phyloP scores from a whole-genome alignment of 352 stramenopile genomes.

The Phytopythium helicoides region DNA sequence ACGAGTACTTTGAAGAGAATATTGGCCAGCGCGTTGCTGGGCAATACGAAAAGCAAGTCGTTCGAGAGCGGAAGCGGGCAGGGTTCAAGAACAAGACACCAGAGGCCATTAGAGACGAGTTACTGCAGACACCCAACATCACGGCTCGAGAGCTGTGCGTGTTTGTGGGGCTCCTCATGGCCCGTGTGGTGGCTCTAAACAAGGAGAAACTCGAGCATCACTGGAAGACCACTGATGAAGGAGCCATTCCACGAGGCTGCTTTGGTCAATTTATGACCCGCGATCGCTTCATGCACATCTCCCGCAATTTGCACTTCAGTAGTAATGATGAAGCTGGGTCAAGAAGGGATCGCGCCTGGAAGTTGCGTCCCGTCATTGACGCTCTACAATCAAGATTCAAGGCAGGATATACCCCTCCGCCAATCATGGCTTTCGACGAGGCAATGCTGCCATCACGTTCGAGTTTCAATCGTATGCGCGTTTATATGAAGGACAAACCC shows the following conservation, averaged over 20 bases:
- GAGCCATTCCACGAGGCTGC: conserved; percentile 5
- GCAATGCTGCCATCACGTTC: conserved; percentile 9
- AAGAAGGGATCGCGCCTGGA: conserved; percentile 9
- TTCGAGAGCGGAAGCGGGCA: no score
- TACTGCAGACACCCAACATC: no score
- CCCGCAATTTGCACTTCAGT: conserved; percentile 16
- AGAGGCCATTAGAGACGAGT: no score
- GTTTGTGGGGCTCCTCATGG: conserved; percentile 4
- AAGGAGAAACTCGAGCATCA: conserved; percentile 12
- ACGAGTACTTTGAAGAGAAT: no score
- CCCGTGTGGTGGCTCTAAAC: conserved; percentile 10
- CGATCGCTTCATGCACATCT: conserved; percentile 13
- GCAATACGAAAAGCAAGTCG: no score
- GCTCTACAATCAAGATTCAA: conserved; percentile 14
- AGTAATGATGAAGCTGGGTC: conserved; percentile 5
- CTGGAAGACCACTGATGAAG: conserved; percentile 10
- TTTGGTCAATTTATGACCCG: conserved; percentile 9
- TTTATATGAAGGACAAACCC: conserved; percentile 13
- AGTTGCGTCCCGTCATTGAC: conserved; percentile 15
- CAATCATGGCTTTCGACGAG: conserved; percentile 15
- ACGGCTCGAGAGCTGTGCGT: conserved; percentile 12
- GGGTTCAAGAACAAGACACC: no score
- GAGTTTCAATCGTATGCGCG: conserved; percentile 17
- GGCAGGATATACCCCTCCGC: conserved; percentile 8
- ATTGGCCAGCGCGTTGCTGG: no score